Conservation (phyloP, 2,329 filamentous ascomycete genomes). For the Coleophoma eucalyptorum region DNA sequence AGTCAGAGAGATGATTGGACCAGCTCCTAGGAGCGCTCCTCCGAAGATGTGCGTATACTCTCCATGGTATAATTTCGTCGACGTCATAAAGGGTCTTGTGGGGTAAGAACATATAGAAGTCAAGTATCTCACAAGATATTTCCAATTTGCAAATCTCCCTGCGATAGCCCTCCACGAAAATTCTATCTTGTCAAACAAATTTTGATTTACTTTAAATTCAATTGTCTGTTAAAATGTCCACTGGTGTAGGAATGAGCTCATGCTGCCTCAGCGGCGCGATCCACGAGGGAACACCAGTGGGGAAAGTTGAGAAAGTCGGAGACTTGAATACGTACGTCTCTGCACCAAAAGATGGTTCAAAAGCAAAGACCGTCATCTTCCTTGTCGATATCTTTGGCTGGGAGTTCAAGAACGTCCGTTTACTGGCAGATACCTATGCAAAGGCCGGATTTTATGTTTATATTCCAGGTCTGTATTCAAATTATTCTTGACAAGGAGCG, state of each 20-base stretch:
- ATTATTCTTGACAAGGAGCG: too few relatives aligned
- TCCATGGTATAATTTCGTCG: too few relatives aligned
- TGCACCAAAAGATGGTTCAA: slow-evolving; percentile 35
- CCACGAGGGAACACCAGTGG: slow-evolving; percentile 30
- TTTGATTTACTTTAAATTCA: background rate
- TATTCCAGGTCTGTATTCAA: slow-evolving; percentile 26
- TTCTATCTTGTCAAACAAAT: too few relatives aligned
- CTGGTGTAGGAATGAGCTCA: slow-evolving; percentile 32
- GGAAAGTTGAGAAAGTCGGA: slow-evolving; percentile 31
- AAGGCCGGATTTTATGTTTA: slow-evolving; percentile 39
- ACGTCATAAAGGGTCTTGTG: too few relatives aligned
- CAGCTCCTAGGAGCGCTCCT: too few relatives aligned
- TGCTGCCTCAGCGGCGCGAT: slow-evolving; percentile 38
- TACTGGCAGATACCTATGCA: slow-evolving; percentile 44
- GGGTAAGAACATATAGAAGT: too few relatives aligned
- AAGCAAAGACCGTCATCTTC: slow-evolving; percentile 40
- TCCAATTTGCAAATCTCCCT: too few relatives aligned
- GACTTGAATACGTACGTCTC: slow-evolving; percentile 37
- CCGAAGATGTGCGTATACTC: too few relatives aligned
- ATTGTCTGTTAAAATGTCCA: slow-evolving; percentile 25
- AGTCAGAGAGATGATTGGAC: too few relatives aligned
- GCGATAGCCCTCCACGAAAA: too few relatives aligned
- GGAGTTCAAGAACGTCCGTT: slow-evolving; percentile 39
- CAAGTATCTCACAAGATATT: too few relatives aligned
- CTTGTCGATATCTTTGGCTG: slow-evolving; percentile 46